Percentiles rank a stretch among this genome's conserved stretches.
phyloP scores from a whole-genome alignment of 345 rosid species.

The Camelina neglecta region DNA sequence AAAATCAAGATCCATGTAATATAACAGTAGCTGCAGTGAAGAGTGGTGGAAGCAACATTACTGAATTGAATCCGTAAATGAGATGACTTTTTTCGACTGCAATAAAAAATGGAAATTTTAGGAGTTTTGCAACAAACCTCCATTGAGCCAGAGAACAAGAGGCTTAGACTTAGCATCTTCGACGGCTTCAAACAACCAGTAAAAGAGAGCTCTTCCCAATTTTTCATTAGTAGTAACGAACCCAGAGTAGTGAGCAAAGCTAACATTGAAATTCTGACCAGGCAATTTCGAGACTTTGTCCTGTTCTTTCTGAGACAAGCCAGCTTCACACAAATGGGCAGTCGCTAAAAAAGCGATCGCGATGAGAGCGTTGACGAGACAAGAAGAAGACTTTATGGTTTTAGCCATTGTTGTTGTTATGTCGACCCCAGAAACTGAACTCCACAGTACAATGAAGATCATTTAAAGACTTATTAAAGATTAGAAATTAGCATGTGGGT shows the following conservation, averaged over 20 bases:
- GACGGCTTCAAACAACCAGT: slow-evolving; percentile 81
- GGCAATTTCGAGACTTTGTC: slow-evolving; percentile 71
- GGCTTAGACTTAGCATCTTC: slow-evolving; percentile 86
- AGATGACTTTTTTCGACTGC: background rate
- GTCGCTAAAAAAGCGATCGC: slow-evolving; percentile 31
- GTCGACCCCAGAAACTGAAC: background rate
- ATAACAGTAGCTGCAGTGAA: slow-evolving; percentile 13
- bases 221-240: slow-evolving; percentile 68
- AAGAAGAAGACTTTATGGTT: slow-evolving; percentile 31
- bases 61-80: background rate
- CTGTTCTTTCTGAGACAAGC: slow-evolving; percentile 54
- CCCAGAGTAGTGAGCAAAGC: slow-evolving; percentile 79
- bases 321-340: slow-evolving; percentile 41
- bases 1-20: slow-evolving; percentile 11
- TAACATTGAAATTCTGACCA: slow-evolving; percentile 67
- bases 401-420: slow-evolving; percentile 32
- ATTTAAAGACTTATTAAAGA: background rate
- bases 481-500: slow-evolving; percentile 20
- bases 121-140: slow-evolving; percentile 51
- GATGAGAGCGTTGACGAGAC: slow-evolving; percentile 34
- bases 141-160: slow-evolving; percentile 89
- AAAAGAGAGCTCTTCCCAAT: slow-evolving; percentile 78
- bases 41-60: background rate
- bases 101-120: background rate
- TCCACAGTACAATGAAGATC: slow-evolving; percentile 5